Evolutionary conservation across 1,284 basidiomycete species (phyloP).

Genomic region (Trichosporon sp.): DNA sequence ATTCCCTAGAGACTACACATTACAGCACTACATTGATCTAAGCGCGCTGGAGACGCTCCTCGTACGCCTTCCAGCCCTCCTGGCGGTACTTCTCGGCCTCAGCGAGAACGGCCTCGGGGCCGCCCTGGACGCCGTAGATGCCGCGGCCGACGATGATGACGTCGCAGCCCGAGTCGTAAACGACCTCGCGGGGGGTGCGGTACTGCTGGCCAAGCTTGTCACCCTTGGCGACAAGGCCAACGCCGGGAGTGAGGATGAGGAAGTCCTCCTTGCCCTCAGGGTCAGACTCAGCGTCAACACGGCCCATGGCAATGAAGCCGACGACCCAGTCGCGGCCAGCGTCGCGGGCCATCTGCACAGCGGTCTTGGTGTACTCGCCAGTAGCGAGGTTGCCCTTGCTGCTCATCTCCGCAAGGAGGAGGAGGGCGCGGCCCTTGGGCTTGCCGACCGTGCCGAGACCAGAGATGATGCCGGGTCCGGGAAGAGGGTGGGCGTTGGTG

Average conservation of each 20-base stretch:
- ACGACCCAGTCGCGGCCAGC: slow-evolving; percentile 78
- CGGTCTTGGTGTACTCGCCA: slow-evolving; percentile 76
- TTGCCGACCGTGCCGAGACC: slow-evolving; percentile 81
- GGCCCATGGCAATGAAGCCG: slow-evolving; percentile 86
- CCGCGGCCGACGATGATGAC: slow-evolving; percentile 97
- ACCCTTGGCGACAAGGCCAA: slow-evolving; percentile 74
- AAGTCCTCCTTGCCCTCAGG: slow-evolving; percentile 63
- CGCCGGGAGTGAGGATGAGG: slow-evolving; percentile 86
- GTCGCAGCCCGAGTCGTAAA: slow-evolving; percentile 82
- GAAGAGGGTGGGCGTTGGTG: slow-evolving; percentile 92
- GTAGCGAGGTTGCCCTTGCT: slow-evolving; percentile 79
- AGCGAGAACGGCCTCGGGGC: slow-evolving; percentile 57
- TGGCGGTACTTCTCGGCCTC: slow-evolving; percentile 77
- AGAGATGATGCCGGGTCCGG: slow-evolving; percentile 85
- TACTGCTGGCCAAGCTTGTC: slow-evolving; percentile 96
- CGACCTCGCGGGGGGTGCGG: slow-evolving; percentile 79
- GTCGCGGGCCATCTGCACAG: slow-evolving; percentile 75
- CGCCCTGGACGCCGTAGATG: slow-evolving; percentile 68
- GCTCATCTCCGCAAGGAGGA: slow-evolving; percentile 96
- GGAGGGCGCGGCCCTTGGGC: slow-evolving; percentile 75
- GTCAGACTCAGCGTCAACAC: slow-evolving; percentile 59
- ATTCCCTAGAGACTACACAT: background rate
- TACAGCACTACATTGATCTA: slow-evolving; percentile 6
- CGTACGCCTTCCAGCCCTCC: slow-evolving; percentile 90
- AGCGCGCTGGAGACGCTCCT: slow-evolving; percentile 48